Evolutionary conservation across 2,329 filamentous ascomycete species (phyloP), one percentile per base, ranked within the genome.

Genomic region (Monosporascus cannonballus): DNA sequence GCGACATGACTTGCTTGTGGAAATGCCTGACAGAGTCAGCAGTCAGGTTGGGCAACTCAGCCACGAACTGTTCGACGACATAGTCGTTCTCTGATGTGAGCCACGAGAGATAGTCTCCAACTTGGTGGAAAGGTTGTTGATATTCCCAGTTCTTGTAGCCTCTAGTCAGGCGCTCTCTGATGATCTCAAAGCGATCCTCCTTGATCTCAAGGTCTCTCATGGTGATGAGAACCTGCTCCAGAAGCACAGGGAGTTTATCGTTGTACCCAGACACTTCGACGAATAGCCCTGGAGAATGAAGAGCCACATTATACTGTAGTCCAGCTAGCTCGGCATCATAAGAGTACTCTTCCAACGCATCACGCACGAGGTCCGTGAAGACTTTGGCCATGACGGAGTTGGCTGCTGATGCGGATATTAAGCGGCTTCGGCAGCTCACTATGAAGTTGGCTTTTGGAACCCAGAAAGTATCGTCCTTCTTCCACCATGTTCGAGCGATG

Each of bases 401-500:
- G 52, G 87, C 85, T 1, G 91, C 88, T 4, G 89, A 91, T 1
- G 89, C 81, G 67, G 84, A 85, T n/a, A 89, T 84, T 46, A 96
- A 72, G 0, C 91, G 88, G 54, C 86, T 96, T 61, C 86, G 83
- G 59, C 95, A 78, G 60, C 86, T 90, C 58, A 96, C 83, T 59
- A 91, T 82, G 18, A 97, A 76, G 54, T 91, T 94, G 3, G 90
- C 94, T 69, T 96, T 96, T 8, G 94, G 94, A 9, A 97, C 94
- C 92, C 93, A 97, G 71, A 97, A 99, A 0, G 86, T 91, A 62
- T 99, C 94, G 64, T 99, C 94, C 72, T 97, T 97, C 76, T 99
- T 99, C 77, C 86, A 96, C 94, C 94, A 99, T 3, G 90, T 87
- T 30, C 92, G 85, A 1, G 89, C 85, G 36, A 84, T 75, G 6